Conservation (phyloP, 768 basidiomycete genomes). For the Mycena kentingensis region DNA sequence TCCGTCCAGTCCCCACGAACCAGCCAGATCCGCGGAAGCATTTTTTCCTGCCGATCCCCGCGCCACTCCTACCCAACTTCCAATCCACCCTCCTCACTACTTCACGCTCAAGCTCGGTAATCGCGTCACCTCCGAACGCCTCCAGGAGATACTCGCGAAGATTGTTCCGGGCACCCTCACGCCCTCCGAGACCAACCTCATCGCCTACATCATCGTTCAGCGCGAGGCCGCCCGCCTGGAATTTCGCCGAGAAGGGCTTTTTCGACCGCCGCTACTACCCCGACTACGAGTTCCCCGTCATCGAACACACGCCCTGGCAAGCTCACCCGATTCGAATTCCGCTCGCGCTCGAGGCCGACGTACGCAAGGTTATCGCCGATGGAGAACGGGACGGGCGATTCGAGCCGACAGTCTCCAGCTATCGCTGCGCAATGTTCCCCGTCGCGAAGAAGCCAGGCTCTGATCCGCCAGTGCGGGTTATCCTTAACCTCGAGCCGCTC, state of each 20-base stretch:
- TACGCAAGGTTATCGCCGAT: conserved; percentile 24
- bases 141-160: conserved; percentile 15
- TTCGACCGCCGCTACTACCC: conserved; percentile 35
- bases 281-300: conserved; percentile 33
- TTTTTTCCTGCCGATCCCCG: conserved; percentile 21
- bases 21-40: conserved; percentile 27
- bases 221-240: conserved; percentile 23
- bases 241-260: conserved; percentile 29
- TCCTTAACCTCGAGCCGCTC: conserved; percentile 34
- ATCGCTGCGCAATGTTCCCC: conserved; percentile 25
- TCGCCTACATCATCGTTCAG: conserved; percentile 17
- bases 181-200: conserved; percentile 20
- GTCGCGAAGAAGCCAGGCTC: conserved; percentile 30
- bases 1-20: conserved; percentile 27
- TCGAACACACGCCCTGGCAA: conserved; percentile 38
- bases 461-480: conserved; percentile 28
- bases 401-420: conserved; percentile 26
- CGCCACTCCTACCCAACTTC: conserved; percentile 11
- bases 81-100: conserved; percentile 3
- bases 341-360: conserved; percentile 24
- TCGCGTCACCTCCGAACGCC: conserved; percentile 15
- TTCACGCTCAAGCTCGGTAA: conserved; percentile 9
- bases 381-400: conserved; percentile 25
- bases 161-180: conserved; percentile 6
- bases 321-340: conserved; percentile 30